A percentile compares a stretch with the other conserved stretches of the same genome.
Evolutionary conservation across 305 asterid genomes (phyloP).

Genomic region (Coffea humblotiana): DNA sequence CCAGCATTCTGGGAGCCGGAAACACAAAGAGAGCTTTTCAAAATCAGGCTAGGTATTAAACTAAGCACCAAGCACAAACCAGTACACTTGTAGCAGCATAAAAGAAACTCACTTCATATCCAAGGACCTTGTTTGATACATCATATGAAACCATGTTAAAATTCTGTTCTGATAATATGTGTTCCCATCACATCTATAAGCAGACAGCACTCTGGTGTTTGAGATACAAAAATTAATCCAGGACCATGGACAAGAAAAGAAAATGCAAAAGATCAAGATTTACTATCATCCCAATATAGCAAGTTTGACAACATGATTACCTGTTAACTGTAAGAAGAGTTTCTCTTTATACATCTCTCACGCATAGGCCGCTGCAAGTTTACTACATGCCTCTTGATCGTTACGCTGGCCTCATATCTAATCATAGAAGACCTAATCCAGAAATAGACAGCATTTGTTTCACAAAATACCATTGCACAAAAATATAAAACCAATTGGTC

Average conservation of each 20-base stretch:
- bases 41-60: neutral
- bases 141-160: neutral
- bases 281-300: neutral
- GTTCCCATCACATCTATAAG: neutral
- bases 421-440: neutral
- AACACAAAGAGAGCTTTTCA: no score
- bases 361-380: constrained; percentile 6
- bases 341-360: neutral
- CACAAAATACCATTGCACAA: neutral
- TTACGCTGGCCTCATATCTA: neutral
- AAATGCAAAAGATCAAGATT: neutral
- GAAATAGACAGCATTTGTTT: neutral
- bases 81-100: neutral
- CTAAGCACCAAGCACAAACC: neutral
- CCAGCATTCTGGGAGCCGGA: neutral
- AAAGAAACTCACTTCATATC: neutral
- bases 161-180: neutral
- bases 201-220: neutral
- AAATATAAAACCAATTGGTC: neutral
- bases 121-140: neutral
- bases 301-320: neutral
- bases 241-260: neutral
- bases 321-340: neutral
- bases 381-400: neutral
- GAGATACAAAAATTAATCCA: constrained; percentile 4